phyloP scores from a whole-genome alignment of 2,329 filamentous ascomycete species.

The Colletotrichum liaoningense region DNA sequence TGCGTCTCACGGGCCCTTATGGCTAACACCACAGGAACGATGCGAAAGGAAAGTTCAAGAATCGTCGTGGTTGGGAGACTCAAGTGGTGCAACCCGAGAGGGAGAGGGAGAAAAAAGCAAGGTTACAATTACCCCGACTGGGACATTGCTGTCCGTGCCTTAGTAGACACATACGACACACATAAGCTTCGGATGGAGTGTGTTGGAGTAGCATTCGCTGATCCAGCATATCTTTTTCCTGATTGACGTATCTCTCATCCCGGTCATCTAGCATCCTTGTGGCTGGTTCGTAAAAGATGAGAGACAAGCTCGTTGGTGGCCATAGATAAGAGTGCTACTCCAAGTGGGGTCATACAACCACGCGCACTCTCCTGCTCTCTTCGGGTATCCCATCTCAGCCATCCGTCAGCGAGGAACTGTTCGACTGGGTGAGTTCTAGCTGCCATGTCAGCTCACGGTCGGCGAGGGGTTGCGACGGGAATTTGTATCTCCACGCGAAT shows the following conservation, averaged over 20 bases:
- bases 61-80: background rate
- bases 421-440: background rate
- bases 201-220: background rate
- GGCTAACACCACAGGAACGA: background rate
- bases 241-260: constrained; percentile 4
- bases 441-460: background rate
- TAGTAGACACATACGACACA: background rate
- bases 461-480: background rate
- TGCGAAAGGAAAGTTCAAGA: background rate
- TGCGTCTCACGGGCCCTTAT: too few relatives aligned
- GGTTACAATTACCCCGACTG: background rate
- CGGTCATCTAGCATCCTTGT: background rate
- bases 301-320: background rate
- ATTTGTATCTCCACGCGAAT: background rate
- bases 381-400: background rate
- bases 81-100: background rate
- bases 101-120: background rate
- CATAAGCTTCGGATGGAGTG: background rate
- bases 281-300: background rate
- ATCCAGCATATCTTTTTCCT: background rate
- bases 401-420: background rate
- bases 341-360: background rate
- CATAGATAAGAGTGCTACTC: constrained; percentile 4
- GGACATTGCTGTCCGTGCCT: background rate
- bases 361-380: background rate